Conservation (phyloP, 1,284 basidiomycete species). For the Trichosporon coremiiforme region DNA sequence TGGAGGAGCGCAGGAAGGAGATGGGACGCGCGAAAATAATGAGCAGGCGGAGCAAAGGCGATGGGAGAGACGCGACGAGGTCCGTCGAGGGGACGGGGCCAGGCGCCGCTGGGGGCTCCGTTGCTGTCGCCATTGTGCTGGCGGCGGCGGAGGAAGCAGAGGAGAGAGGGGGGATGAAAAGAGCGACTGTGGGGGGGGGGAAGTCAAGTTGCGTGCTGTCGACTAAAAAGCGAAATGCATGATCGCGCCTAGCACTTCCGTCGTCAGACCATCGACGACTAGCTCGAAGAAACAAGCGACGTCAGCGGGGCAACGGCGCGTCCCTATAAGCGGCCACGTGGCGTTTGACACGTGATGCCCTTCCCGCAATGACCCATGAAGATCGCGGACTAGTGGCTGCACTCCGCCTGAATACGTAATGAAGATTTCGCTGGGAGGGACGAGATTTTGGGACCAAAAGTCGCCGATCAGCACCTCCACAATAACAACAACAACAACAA, state of each 20-base stretch:
- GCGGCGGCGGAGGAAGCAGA: background rate
- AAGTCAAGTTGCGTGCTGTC: background rate
- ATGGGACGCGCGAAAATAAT: slow-evolving; percentile 62
- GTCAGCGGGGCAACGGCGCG: slow-evolving; percentile 13
- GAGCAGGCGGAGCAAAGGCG: slow-evolving; percentile 54
- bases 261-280: background rate
- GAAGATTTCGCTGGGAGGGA: slow-evolving; percentile 6
- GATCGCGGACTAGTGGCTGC: background rate
- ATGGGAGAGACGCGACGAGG: slow-evolving; percentile 51
- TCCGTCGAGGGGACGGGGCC: slow-evolving; percentile 33
- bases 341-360: background rate
- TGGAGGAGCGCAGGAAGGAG: slow-evolving; percentile 57
- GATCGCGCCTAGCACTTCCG: background rate
- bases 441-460: background rate
- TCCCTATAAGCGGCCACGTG: slow-evolving; percentile 17
- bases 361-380: background rate
- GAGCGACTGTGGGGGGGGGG: background rate
- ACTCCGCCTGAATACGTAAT: slow-evolving; percentile 17
- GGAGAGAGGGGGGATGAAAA: background rate
- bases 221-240: background rate
- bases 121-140: slow-evolving; percentile 20
- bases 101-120: slow-evolving; percentile 14
- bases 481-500: background rate
- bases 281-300: background rate
- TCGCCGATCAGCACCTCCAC: background rate